Conservation (phyloP, 371 early-diverging fungal genomes). For the Smittium culicis region DNA sequence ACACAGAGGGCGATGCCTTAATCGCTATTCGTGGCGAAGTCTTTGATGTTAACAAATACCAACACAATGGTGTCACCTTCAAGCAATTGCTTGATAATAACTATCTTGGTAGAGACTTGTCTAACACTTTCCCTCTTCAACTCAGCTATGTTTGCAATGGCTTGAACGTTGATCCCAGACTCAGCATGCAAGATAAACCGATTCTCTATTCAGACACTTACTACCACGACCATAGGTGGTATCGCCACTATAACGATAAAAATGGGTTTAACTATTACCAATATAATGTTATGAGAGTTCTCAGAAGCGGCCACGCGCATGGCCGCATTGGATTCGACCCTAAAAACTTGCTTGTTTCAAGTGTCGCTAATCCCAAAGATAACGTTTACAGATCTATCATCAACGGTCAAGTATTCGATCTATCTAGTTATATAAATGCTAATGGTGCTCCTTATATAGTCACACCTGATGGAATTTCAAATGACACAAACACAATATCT, state of each 20-base stretch:
- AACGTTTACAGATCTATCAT: slow-evolving; percentile 45
- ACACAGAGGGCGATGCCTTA: slow-evolving; percentile 36
- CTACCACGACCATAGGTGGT: slow-evolving; percentile 43
- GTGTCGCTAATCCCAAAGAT: slow-evolving; percentile 33
- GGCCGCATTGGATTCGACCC: slow-evolving; percentile 56
- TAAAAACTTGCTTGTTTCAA: slow-evolving; percentile 27
- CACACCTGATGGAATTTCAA: slow-evolving; percentile 44
- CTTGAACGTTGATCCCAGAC: slow-evolving; percentile 33
- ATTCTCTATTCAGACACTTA: slow-evolving; percentile 29
- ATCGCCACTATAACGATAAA: slow-evolving; percentile 27
- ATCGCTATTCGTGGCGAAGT: slow-evolving; percentile 59
- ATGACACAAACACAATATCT: slow-evolving; percentile 36
- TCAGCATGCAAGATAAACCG: slow-evolving; percentile 29
- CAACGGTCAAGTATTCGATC: slow-evolving; percentile 58
- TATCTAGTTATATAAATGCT: slow-evolving; percentile 54
- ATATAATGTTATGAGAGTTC: slow-evolving; percentile 42
- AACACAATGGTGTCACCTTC: slow-evolving; percentile 37
- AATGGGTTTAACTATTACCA: slow-evolving; percentile 47
- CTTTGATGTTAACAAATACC: slow-evolving; percentile 48
- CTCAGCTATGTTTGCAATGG: slow-evolving; percentile 40
- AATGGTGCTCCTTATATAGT: slow-evolving; percentile 29
- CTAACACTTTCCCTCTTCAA: slow-evolving; percentile 56
- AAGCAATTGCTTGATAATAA: slow-evolving; percentile 32
- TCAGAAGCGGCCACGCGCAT: slow-evolving; percentile 46
- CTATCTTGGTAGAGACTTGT: slow-evolving; percentile 53